Evolutionary conservation across 306 rosid genomes (phyloP).

Genomic region (Prunus fruticosa): DNA sequence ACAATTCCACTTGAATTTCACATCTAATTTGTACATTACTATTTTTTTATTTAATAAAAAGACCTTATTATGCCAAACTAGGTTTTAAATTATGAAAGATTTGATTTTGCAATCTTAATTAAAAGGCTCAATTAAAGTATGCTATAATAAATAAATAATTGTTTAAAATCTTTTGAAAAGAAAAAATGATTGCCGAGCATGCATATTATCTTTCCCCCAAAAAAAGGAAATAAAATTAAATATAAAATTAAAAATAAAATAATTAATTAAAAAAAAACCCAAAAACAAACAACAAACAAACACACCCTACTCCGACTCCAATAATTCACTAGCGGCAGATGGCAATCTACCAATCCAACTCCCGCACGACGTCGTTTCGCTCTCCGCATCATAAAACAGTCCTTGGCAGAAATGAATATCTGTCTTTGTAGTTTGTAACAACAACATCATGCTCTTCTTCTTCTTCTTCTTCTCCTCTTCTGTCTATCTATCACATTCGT

Average conservation of each 20-base stretch:
- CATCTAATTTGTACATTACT: no score
- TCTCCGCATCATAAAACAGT: background rate
- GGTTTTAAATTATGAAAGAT: no score
- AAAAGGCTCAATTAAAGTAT: no score
- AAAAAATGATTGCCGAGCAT: background rate
- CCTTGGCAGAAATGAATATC: slow-evolving; percentile 2
- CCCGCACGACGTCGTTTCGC: background rate
- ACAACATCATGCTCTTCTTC: background rate
- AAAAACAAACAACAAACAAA: background rate
- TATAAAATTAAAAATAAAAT: background rate
- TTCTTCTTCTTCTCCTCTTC: background rate
- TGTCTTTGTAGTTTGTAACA: background rate
- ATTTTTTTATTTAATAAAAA: no score
- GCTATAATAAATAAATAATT: background rate
- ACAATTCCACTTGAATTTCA: no score
- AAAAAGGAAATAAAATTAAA: background rate
- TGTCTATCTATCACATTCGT: background rate
- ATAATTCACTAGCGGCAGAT: slow-evolving; percentile 2
- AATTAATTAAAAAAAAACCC: background rate
- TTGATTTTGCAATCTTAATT: no score
- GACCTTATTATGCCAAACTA: no score
- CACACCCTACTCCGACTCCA: background rate
- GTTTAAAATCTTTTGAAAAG: background rate
- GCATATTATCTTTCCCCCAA: background rate
- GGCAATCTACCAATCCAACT: background rate